Percentiles rank a stretch among this genome's conserved stretches.
phyloP scores from a whole-genome alignment of 768 basidiomycete species.

The Pleurotus cornucopiae region DNA sequence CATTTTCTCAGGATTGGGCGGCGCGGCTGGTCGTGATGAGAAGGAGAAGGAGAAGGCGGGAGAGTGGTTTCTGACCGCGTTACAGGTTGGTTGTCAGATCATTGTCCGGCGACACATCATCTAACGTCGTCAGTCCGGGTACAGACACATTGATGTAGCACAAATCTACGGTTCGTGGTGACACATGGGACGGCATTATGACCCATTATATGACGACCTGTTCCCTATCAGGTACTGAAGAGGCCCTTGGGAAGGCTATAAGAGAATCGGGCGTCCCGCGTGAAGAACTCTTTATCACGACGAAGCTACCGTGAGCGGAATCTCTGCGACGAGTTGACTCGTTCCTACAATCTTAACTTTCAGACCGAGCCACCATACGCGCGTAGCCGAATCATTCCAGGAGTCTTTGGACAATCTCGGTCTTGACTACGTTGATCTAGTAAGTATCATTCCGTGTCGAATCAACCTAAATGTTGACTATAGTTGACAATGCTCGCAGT shows the following conservation, averaged over 20 bases:
- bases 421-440: slow-evolving; percentile 44
- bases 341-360: too few species aligned
- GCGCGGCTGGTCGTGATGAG: slow-evolving; percentile 28
- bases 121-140: slow-evolving; percentile 26
- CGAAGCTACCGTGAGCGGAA: slow-evolving; percentile 38
- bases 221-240: slow-evolving; percentile 30
- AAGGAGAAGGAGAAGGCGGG: slow-evolving; percentile 28
- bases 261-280: slow-evolving; percentile 44
- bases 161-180: slow-evolving; percentile 22
- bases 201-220: neutral
- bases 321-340: neutral
- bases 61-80: slow-evolving; percentile 36
- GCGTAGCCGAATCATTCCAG: slow-evolving; percentile 35
- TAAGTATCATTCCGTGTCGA: neutral
- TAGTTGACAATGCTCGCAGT: slow-evolving; percentile 23
- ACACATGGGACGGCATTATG: neutral
- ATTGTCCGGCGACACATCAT: neutral
- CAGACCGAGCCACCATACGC: slow-evolving; percentile 27
- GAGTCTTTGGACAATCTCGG: slow-evolving; percentile 35
- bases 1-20: slow-evolving; percentile 30
- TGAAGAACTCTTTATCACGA: slow-evolving; percentile 44
- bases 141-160: slow-evolving; percentile 39
- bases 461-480: slow-evolving; percentile 11
- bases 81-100: slow-evolving; percentile 24
- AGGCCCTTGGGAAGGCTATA: slow-evolving; percentile 39